Conservation (phyloP, 2,329 filamentous ascomycete genomes). For the Taxawa tesnikishii region DNA sequence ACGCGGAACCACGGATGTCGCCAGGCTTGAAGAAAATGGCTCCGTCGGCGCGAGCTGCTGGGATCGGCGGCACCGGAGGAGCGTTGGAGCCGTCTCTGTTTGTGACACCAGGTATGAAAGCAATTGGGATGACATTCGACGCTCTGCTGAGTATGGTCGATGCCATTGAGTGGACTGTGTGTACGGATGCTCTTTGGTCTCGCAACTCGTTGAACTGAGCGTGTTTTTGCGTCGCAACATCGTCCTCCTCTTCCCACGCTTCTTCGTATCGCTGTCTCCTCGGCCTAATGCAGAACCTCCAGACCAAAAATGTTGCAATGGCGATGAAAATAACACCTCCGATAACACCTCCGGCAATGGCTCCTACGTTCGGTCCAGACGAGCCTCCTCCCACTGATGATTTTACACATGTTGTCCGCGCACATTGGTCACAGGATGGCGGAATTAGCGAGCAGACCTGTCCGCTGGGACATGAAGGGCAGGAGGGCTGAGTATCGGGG, state of each 20-base stretch:
- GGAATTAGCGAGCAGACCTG: constrained; percentile 49
- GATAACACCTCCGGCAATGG: constrained; percentile 83
- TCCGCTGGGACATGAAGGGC: constrained; percentile 44
- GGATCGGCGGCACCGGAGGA: constrained; percentile 89
- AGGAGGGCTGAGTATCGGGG: constrained; percentile 38
- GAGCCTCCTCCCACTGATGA: constrained; percentile 22
- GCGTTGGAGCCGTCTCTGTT: constrained; percentile 64
- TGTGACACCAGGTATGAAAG: constrained; percentile 84
- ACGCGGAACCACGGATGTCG: constrained; percentile 82
- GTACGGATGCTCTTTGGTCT: constrained; percentile 55
- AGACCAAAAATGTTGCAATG: constrained; percentile 67
- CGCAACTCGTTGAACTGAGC: constrained; percentile 8
- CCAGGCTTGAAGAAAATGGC: constrained; percentile 90
- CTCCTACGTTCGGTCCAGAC: constrained; percentile 56
- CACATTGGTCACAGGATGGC: constrained; percentile 48
- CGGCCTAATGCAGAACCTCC: constrained; percentile 76
- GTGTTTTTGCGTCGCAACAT: constrained; percentile 42
- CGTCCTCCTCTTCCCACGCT: constrained; percentile 42
- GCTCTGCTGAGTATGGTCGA: constrained; percentile 91
- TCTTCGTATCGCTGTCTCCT: constrained; percentile 52
- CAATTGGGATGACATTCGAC: constrained; percentile 98
- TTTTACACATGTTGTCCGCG: constrained; percentile 43
- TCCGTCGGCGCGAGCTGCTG: constrained; percentile 48
- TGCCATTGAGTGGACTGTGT: constrained; percentile 83
- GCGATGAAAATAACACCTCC: constrained; percentile 68